Evolutionary conservation across 2,329 filamentous ascomycete genomes (phyloP).

Genomic region (Fusarium floridanum): DNA sequence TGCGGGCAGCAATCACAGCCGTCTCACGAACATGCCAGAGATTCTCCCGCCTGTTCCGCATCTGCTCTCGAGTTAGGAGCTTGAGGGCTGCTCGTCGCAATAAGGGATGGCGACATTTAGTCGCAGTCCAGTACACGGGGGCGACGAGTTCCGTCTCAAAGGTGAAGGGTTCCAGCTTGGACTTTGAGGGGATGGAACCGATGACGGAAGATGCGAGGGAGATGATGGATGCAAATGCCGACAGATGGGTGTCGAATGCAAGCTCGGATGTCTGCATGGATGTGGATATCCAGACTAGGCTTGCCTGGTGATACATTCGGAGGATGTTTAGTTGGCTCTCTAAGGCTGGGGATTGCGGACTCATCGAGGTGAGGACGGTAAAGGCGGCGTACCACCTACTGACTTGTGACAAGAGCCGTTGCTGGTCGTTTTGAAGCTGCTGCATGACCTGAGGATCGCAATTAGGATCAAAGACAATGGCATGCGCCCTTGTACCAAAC

Average conservation of each 20-base stretch:
- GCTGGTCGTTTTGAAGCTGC: slow-evolving; percentile 49
- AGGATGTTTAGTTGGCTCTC: slow-evolving; percentile 47
- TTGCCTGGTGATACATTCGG: slow-evolving; percentile 54
- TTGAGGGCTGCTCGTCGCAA: slow-evolving; percentile 55
- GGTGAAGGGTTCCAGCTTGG: slow-evolving; percentile 49
- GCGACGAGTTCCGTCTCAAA: slow-evolving; percentile 60
- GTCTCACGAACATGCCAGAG: slow-evolving; percentile 54
- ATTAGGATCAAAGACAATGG: slow-evolving; percentile 44
- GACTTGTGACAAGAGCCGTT: slow-evolving; percentile 49
- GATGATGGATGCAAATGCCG: slow-evolving; percentile 55
- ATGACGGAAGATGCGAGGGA: slow-evolving; percentile 50
- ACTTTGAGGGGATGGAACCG: slow-evolving; percentile 16
- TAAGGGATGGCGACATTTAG: slow-evolving; percentile 57
- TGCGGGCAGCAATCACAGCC: slow-evolving; percentile 49
- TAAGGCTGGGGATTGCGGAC: slow-evolving; percentile 25
- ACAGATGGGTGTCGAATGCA: slow-evolving; percentile 52
- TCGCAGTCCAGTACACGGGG: slow-evolving; percentile 56
- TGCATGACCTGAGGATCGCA: slow-evolving; percentile 43
- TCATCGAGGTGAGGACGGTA: slow-evolving; percentile 45
- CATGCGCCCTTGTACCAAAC: slow-evolving; percentile 49
- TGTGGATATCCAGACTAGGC: slow-evolving; percentile 51
- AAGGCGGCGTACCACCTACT: slow-evolving; percentile 50
- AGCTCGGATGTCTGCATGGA: slow-evolving; percentile 49
- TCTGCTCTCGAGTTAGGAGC: slow-evolving; percentile 50
- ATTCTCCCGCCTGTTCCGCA: slow-evolving; percentile 54